Evolutionary conservation across 2,329 filamentous ascomycete genomes (phyloP).

Genomic region (Aspergillus floridensis): DNA sequence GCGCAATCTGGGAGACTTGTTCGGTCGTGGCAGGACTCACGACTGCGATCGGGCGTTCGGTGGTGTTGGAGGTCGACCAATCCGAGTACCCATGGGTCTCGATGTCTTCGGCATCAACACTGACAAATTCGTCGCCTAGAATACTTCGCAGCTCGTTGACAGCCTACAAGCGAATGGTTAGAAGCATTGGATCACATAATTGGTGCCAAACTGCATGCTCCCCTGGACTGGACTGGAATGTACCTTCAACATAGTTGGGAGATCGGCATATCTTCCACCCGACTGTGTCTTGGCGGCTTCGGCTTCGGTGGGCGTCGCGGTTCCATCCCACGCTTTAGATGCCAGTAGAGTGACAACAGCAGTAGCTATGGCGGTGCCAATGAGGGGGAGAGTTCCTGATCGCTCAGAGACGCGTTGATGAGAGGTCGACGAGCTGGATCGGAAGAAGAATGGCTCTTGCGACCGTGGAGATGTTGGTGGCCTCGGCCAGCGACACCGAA

Average conservation of each 20-base stretch:
- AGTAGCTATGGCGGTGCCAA: not conserved
- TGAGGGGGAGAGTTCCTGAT: not conserved
- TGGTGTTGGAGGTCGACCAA: conserved; percentile 61
- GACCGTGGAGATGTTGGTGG: not conserved
- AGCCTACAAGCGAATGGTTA: not conserved
- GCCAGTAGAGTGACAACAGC: not conserved
- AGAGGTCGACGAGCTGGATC: not conserved
- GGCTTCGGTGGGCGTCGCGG: not conserved
- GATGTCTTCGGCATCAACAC: conserved; percentile 60
- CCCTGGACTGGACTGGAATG: not conserved
- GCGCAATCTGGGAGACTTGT: conserved; percentile 60
- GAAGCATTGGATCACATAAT: too few relatives aligned
- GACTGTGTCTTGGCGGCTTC: not conserved
- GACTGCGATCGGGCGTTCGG: conserved; percentile 53
- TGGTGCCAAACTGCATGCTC: too few relatives aligned
- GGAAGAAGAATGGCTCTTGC: not conserved
- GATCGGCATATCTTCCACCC: not conserved
- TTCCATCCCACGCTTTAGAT: not conserved
- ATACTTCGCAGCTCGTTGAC: not conserved
- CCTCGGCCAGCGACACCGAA: not conserved
- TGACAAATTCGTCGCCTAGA: conserved; percentile 52
- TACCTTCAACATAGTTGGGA: conserved; percentile 1
- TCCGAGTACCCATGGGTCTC: conserved; percentile 64
- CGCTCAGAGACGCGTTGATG: not conserved
- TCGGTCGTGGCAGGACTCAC: conserved; percentile 61